These are phyloP conservation scores for Periglandula ipomoeae DNA, from an alignment of 2,329 filamentous ascomycete genomes.

Conservation along the genomic window DNA sequence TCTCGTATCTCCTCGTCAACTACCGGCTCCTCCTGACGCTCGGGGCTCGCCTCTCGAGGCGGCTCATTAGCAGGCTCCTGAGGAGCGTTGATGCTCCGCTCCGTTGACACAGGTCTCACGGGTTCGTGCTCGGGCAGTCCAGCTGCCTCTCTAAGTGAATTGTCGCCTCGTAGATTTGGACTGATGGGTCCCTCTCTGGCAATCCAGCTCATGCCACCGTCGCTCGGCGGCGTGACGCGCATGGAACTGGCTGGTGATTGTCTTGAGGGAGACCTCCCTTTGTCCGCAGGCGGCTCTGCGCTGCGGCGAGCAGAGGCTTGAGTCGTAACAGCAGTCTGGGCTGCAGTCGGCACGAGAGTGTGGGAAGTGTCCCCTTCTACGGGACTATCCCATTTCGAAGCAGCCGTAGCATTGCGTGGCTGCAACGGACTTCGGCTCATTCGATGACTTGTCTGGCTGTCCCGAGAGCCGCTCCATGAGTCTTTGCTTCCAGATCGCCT, in stretches of 20 bases:
- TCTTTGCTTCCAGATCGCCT: conserved; percentile 30
- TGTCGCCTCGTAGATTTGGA: conserved; percentile 24
- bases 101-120: conserved; percentile 2
- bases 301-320: conserved; percentile 23
- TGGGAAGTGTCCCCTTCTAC: conserved; percentile 22
- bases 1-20: conserved; percentile 17
- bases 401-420: conserved; percentile 7
- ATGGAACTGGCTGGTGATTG: conserved; percentile 25
- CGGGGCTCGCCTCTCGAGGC: not conserved
- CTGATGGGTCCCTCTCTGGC: conserved; percentile 28
- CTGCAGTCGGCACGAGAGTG: conserved; percentile 15
- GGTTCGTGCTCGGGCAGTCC: conserved; percentile 6
- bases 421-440: conserved; percentile 22
- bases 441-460: conserved; percentile 16
- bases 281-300: conserved; percentile 9
- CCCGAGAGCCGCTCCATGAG: conserved; percentile 19
- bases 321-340: conserved; percentile 24
- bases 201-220: conserved; percentile 36
- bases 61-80: conserved; percentile 9
- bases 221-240: conserved; percentile 21
- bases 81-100: conserved; percentile 3
- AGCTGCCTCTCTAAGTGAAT: conserved; percentile 21
- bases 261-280: conserved; percentile 10
- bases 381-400: conserved; percentile 10
- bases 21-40: not conserved